phyloP scores from a whole-genome alignment of 2,329 filamentous ascomycete species.

The Graphium sp. region DNA sequence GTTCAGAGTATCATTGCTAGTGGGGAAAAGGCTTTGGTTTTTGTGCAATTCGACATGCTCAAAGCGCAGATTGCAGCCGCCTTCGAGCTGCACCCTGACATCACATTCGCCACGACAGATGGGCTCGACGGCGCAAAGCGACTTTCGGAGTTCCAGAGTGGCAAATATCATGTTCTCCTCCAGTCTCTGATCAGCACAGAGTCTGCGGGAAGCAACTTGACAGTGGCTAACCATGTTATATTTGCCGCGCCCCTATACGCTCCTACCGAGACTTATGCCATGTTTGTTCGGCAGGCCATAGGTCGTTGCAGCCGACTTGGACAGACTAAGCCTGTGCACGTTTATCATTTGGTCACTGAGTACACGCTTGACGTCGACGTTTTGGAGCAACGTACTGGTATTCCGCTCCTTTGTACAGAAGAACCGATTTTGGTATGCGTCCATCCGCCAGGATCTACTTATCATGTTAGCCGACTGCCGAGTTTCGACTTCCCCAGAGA shows the following conservation, averaged over 20 bases:
- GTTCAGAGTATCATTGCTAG: slow-evolving; percentile 6
- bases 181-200: slow-evolving; percentile 19
- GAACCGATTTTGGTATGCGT: slow-evolving; percentile 1
- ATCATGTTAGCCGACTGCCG: not conserved
- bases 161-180: slow-evolving; percentile 12
- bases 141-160: slow-evolving; percentile 4
- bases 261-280: slow-evolving; percentile 14
- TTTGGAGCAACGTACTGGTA: slow-evolving; percentile 12
- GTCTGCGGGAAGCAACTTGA: slow-evolving; percentile 22
- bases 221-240: slow-evolving; percentile 22
- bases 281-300: slow-evolving; percentile 19
- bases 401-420: not conserved
- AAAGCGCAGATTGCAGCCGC: slow-evolving; percentile 6
- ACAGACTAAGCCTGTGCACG: slow-evolving; percentile 17
- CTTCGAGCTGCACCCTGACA: too few relatives aligned
- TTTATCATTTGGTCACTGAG: slow-evolving; percentile 21
- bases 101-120: slow-evolving; percentile 4
- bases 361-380: slow-evolving; percentile 22
- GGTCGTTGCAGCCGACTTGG: slow-evolving; percentile 21
- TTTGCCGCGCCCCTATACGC: slow-evolving; percentile 17
- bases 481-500: not conserved
- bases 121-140: not conserved
- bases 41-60: slow-evolving; percentile 16
- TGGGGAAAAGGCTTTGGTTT: slow-evolving; percentile 15
- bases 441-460: too few relatives aligned